These are phyloP conservation scores for Marasmius tenuissimus DNA, from an alignment of 1,284 basidiomycete species.

Conservation along the genomic window DNA sequence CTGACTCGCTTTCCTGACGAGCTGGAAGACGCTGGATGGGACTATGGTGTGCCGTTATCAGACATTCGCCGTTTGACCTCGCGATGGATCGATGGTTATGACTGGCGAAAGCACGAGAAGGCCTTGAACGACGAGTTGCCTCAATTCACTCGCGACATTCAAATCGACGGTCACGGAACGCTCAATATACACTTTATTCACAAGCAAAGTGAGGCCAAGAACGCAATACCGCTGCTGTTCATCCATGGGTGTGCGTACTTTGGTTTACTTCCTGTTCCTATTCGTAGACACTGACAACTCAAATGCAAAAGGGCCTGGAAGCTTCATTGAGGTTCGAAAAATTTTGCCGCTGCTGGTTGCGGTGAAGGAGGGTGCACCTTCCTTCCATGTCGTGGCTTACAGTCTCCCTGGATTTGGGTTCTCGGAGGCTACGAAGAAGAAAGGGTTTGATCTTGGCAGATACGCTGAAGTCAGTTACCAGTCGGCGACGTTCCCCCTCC, in stretches of 20 bases:
- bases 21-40: not conserved
- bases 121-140: not conserved
- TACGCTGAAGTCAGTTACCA: slow-evolving; percentile 37
- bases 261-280: not conserved
- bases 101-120: not conserved
- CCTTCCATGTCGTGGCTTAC: slow-evolving; percentile 57
- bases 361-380: slow-evolving; percentile 42
- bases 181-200: slow-evolving; percentile 29
- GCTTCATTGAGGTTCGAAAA: slow-evolving; percentile 55
- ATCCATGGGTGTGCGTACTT: slow-evolving; percentile 44
- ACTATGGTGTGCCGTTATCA: not conserved
- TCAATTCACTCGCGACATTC: not conserved
- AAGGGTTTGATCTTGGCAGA: slow-evolving; percentile 20
- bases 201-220: slow-evolving; percentile 23
- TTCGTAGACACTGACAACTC: not conserved
- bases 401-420: slow-evolving; percentile 58
- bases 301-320: slow-evolving; percentile 51
- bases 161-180: not conserved
- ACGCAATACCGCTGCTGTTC: slow-evolving; percentile 47
- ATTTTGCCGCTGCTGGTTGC: slow-evolving; percentile 48
- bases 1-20: not conserved
- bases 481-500: not conserved
- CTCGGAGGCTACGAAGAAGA: slow-evolving; percentile 40
- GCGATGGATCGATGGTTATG: not conserved
- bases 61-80: not conserved